A percentile compares a stretch with the other conserved stretches of the same genome.
Evolutionary conservation across 345 rosid genomes (phyloP).

Genomic region (Eucalyptus tenuipes): DNA sequence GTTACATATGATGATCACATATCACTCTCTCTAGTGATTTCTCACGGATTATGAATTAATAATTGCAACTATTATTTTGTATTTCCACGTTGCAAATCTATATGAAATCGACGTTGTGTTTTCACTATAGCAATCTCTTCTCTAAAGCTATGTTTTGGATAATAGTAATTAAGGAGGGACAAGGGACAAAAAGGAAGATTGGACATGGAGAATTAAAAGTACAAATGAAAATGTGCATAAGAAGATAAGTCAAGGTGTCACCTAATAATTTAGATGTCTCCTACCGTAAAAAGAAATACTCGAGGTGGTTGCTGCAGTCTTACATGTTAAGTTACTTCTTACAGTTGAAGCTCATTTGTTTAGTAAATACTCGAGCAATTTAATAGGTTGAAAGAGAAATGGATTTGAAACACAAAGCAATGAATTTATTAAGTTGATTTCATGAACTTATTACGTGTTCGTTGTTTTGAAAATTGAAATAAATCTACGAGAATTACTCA

Average conservation of each 20-base stretch:
- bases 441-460: neutral
- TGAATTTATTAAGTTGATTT: neutral
- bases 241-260: neutral
- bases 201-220: neutral
- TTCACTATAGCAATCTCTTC: neutral
- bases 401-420: neutral
- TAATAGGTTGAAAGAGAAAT: neutral
- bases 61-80: neutral
- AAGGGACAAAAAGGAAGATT: neutral
- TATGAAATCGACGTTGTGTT: neutral
- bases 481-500: too few relatives aligned
- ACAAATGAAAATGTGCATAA: neutral
- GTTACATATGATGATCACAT: neutral
- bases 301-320: neutral
- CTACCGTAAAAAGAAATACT: neutral
- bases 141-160: neutral
- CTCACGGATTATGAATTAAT: neutral
- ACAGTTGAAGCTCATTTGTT: neutral
- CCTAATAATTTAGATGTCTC: neutral
- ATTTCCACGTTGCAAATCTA: neutral
- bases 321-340: neutral
- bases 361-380: fast-evolving
- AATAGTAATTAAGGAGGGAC: neutral
- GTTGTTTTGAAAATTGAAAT: neutral
- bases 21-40: neutral